Evolutionary conservation across 2,329 filamentous ascomycete species (phyloP).

Genomic region (Escovopsis sp.): DNA sequence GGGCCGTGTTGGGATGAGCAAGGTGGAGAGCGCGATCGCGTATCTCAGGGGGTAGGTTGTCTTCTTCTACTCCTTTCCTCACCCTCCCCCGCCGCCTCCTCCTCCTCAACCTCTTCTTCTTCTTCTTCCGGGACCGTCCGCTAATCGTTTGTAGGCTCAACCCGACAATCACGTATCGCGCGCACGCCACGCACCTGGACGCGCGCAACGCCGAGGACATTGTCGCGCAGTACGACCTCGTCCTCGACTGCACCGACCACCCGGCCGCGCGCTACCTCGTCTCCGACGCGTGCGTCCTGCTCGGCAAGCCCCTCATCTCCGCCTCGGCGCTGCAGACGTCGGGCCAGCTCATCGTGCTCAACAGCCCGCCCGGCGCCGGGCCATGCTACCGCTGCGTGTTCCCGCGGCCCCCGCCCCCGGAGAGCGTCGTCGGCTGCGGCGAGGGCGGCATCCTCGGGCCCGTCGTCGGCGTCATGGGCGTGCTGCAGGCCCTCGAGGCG

Average conservation of each 20-base stretch:
- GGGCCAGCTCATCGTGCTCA: conserved; percentile 79
- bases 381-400: conserved; percentile 95
- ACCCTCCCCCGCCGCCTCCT: no score
- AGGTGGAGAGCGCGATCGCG: conserved; percentile 62
- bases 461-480: conserved; percentile 85
- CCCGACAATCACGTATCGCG: conserved; percentile 48
- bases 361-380: conserved; percentile 59
- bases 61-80: background rate
- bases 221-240: conserved; percentile 59
- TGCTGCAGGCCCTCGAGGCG: conserved; percentile 78
- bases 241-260: conserved; percentile 92
- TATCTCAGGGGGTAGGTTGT: conserved; percentile 38
- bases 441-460: conserved; percentile 89
- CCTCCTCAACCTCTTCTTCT: no score
- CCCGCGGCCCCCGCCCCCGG: conserved; percentile 69
- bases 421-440: conserved; percentile 71
- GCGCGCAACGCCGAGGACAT: conserved; percentile 52
- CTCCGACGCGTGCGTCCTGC: conserved; percentile 73
- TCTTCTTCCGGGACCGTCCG: background rate
- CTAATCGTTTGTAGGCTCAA: conserved; percentile 44
- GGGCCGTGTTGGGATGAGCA: conserved; percentile 54
- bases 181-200: conserved; percentile 50
- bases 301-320: conserved; percentile 68
- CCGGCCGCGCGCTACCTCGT: conserved; percentile 85
- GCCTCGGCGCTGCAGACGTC: conserved; percentile 81